Conservation (phyloP, 2,329 filamentous ascomycete species). For the Alternaria atra region DNA sequence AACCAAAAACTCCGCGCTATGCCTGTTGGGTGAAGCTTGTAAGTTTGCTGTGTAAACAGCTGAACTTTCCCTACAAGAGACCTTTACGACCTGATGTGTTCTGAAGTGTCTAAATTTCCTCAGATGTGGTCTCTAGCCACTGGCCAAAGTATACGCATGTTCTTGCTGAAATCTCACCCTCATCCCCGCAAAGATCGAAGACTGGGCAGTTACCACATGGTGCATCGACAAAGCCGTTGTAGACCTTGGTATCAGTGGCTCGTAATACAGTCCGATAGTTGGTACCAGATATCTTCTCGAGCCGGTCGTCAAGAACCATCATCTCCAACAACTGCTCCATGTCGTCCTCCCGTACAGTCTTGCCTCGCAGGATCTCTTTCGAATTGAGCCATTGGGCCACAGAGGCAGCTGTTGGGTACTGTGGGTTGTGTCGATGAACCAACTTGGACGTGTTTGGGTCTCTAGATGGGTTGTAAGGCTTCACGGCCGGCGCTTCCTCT, state of each 20-base stretch:
- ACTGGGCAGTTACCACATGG: slow-evolving; percentile 94
- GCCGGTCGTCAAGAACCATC: slow-evolving; percentile 84
- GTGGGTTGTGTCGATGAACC: slow-evolving; percentile 71
- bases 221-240: slow-evolving; percentile 84
- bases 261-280: slow-evolving; percentile 60
- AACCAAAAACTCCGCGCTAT: slow-evolving; percentile 8
- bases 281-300: slow-evolving; percentile 69
- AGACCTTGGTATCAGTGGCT: slow-evolving; percentile 54
- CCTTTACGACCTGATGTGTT: background rate
- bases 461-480: slow-evolving; percentile 34
- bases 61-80: background rate
- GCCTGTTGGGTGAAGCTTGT: background rate
- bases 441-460: slow-evolving; percentile 34
- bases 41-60: background rate
- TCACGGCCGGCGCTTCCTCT: slow-evolving; percentile 41
- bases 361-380: slow-evolving; percentile 75
- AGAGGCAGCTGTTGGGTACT: slow-evolving; percentile 81
- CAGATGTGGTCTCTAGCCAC: slow-evolving; percentile 68
- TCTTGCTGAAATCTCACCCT: slow-evolving; percentile 86
- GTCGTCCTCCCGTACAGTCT: slow-evolving; percentile 70
- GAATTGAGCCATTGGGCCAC: slow-evolving; percentile 79
- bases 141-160: slow-evolving; percentile 91
- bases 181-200: slow-evolving; percentile 89
- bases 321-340: slow-evolving; percentile 88
- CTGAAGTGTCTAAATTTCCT: slow-evolving; percentile 19